These are phyloP conservation scores for Ceriops decandra DNA, from an alignment of 345 rosid genomes.

Conservation along the genomic window DNA sequence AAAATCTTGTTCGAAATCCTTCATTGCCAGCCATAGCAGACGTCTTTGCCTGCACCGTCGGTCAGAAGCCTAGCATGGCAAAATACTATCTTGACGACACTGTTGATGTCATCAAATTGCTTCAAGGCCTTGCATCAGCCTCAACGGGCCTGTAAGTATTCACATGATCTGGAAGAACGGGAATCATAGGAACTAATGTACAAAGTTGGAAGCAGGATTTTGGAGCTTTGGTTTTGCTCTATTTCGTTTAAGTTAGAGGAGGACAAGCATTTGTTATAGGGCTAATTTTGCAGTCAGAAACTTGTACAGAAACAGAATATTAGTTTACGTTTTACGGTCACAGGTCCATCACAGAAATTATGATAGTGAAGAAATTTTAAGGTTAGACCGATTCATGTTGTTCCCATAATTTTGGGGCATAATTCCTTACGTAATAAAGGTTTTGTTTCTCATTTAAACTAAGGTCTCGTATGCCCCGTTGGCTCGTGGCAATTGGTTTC, in stretches of 20 bases:
- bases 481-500: too few species aligned
- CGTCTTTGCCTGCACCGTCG: slow-evolving; percentile 74
- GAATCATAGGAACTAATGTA: neutral
- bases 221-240: slow-evolving; percentile 4
- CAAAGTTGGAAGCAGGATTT: neutral
- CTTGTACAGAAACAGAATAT: slow-evolving; percentile 15
- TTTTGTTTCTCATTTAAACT: neutral
- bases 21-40: slow-evolving; percentile 40
- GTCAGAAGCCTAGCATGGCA: slow-evolving; percentile 91
- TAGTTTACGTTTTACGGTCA: slow-evolving; percentile 7
- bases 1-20: slow-evolving; percentile 32
- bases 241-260: neutral
- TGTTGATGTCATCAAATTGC: slow-evolving; percentile 52
- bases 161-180: neutral
- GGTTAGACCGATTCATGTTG: slow-evolving; percentile 7
- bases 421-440: neutral
- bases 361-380: neutral
- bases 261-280: neutral
- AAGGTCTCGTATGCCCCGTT: too few species aligned
- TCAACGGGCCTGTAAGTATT: slow-evolving; percentile 23
- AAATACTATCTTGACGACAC: slow-evolving; percentile 74
- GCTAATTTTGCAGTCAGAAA: neutral
- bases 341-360: slow-evolving; percentile 10
- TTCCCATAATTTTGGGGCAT: neutral
- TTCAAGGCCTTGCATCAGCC: slow-evolving; percentile 45